Evolutionary conservation across 2,329 filamentous ascomycete genomes (phyloP), one percentile per base, ranked within the genome.

Genomic region (Hypoxylon sp.): DNA sequence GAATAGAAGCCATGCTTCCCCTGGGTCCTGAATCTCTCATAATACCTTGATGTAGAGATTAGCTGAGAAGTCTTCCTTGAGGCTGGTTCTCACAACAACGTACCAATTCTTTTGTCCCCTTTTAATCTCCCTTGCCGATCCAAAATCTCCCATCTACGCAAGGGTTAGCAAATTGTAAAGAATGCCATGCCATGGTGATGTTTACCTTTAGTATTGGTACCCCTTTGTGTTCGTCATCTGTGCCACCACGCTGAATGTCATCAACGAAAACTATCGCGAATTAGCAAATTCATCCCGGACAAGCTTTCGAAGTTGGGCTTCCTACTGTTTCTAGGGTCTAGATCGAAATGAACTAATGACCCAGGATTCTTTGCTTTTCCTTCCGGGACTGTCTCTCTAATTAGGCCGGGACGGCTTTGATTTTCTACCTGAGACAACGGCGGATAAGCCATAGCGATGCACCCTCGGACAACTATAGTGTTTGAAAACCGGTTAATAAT

Each of bases 271-370:
- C 38, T 43, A n/a, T 17, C 19, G 4, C 17, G 38, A 21, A 17
- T 43, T 17, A 43, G 38, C 17, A 43, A 43, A 9, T 21, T 43
- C 38, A 11, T 9, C 38, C 14, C 6, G 5, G 6, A 21, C n/a
- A 21, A 21, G 14, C 9, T 14, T 25, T 49, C 46, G 46, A 49
- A 30, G 46, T 14, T 13, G 23, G 14, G 46, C 30, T 32, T 49
- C 23, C 13, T 49, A 49, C 25, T 14, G 14, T 49, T 36, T 73
- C 70, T 43, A 10, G 70, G 65, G 25, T 74, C 69, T 2, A 74
- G 23, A 23, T 74, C 70, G 23, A 74, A 73, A 67, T 74, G 70
- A 5, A 70, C 63, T 4, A 69, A 36, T 2, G 60, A 60, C 30
- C 3, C 43, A 11, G 70, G 63, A 2, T 43, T 5, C n/a, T 48